Conservation (phyloP, 2,329 filamentous ascomycete genomes). For the Diaporthe humulicola region DNA sequence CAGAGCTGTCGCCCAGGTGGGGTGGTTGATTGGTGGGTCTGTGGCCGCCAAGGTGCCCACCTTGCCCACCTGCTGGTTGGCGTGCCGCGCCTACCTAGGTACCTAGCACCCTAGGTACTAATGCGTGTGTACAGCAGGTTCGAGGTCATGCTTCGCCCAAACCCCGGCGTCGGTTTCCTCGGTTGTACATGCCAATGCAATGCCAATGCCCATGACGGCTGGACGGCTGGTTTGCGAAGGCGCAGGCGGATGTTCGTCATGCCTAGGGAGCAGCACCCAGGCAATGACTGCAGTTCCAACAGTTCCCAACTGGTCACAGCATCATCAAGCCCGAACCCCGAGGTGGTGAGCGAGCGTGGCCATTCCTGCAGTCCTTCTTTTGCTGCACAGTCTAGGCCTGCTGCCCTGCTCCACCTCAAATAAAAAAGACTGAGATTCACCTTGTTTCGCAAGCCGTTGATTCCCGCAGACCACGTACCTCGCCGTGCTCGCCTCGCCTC, state of each 20-base stretch:
- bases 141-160: neutral
- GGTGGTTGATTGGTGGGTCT: neutral
- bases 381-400: neutral
- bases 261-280: neutral
- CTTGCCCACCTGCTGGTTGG: neutral
- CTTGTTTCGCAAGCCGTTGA: constrained; percentile 22
- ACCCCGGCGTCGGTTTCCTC: neutral
- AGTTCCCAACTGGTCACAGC: neutral
- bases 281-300: too few species aligned
- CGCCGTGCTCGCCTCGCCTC: too few species aligned
- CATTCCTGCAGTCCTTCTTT: neutral
- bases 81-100: neutral
- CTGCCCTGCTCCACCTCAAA: constrained; percentile 3
- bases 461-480: too few species aligned
- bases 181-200: neutral
- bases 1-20: neutral
- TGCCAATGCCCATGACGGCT: constrained; percentile 16
- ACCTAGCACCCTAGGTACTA: too few species aligned
- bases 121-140: neutral
- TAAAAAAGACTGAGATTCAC: constrained; percentile 20
- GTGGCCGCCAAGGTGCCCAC: neutral
- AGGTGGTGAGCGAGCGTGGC: neutral
- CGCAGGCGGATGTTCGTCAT: constrained; percentile 3
- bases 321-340: neutral
- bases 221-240: neutral